phyloP scores from a whole-genome alignment of 768 basidiomycete genomes.

The Leccinum truebloodii region DNA sequence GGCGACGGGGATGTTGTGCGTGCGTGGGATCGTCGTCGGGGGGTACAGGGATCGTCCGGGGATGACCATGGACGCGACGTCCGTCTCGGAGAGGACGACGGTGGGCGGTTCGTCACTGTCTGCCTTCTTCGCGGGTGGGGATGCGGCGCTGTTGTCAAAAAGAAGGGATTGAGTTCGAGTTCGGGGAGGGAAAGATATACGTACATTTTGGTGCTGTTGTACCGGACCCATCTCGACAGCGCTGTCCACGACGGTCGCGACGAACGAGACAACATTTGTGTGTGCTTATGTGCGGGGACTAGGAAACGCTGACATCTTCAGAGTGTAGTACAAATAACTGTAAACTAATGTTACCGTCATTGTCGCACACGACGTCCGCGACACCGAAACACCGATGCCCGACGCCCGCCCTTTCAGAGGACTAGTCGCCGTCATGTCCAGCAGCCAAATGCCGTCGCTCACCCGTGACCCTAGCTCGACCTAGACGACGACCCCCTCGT shows the following conservation, averaged over 20 bases:
- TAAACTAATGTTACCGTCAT: not conserved
- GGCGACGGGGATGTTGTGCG: conserved; percentile 76
- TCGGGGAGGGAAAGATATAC: not conserved
- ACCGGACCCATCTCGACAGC: conserved; percentile 11
- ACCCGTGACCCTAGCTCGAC: conserved; percentile 61
- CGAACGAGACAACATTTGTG: not conserved
- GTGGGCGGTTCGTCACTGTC: conserved; percentile 1
- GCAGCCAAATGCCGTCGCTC: conserved; percentile 33
- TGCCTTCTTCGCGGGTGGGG: conserved; percentile 1
- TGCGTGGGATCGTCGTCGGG: conserved; percentile 57
- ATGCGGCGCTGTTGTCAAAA: conserved; percentile 3
- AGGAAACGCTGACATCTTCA: too few relatives aligned
- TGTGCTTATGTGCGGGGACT: not conserved
- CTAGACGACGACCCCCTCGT: conserved; percentile 79
- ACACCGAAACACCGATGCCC: conserved; percentile 3
- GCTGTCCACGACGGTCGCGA: not conserved
- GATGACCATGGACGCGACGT: conserved; percentile 53
- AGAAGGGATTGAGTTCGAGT: not conserved
- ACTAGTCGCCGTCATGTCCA: conserved; percentile 20
- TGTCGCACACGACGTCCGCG: conserved; percentile 13
- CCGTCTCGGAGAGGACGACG: conserved; percentile 36
- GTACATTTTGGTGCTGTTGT: not conserved
- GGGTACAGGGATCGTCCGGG: conserved; percentile 61
- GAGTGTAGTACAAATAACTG: not conserved
- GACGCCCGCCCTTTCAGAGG: conserved; percentile 8